A percentile compares a stretch with the other conserved stretches of the same genome.
These are phyloP conservation scores for Kodamaea sp. DNA, from an alignment of 1,139 yeast species.

Conservation along the genomic window DNA sequence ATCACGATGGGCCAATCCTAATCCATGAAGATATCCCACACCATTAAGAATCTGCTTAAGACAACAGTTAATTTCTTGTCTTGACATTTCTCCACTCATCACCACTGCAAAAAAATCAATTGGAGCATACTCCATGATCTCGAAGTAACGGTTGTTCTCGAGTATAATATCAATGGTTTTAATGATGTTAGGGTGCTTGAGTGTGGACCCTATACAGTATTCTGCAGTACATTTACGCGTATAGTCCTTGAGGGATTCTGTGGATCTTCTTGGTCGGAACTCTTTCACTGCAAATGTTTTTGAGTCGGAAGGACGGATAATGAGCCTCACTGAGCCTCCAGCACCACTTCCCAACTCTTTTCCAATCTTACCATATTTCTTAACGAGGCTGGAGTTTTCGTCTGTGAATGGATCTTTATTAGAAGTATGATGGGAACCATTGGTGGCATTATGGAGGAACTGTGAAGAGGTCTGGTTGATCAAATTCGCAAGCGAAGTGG, in stretches of 20 bases:
- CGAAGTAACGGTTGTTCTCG: conserved; percentile 83
- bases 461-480: conserved; percentile 49
- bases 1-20: conserved; percentile 96
- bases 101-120: conserved; percentile 96
- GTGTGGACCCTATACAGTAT: conserved; percentile 93
- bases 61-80: conserved; percentile 84
- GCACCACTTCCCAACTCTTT: conserved; percentile 95
- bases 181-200: conserved; percentile 91
- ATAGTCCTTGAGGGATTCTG: conserved; percentile 86
- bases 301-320: conserved; percentile 77
- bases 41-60: conserved; percentile 86
- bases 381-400: conserved; percentile 66
- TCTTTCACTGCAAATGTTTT: conserved; percentile 96
- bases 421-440: conserved; percentile 20
- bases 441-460: conserved; percentile 42
- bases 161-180: conserved; percentile 91
- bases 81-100: conserved; percentile 92
- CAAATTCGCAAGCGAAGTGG: conserved; percentile 43
- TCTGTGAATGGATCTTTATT: conserved; percentile 47
- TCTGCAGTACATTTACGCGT: conserved; percentile 96
- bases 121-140: conserved; percentile 97
- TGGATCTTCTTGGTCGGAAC: conserved; percentile 80
- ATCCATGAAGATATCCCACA: conserved; percentile 76
- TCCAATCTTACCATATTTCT: conserved; percentile 88
- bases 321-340: conserved; percentile 91